These are phyloP conservation scores for Guyanaporus albipodus DNA, from an alignment of 768 basidiomycete genomes.

Conservation along the genomic window DNA sequence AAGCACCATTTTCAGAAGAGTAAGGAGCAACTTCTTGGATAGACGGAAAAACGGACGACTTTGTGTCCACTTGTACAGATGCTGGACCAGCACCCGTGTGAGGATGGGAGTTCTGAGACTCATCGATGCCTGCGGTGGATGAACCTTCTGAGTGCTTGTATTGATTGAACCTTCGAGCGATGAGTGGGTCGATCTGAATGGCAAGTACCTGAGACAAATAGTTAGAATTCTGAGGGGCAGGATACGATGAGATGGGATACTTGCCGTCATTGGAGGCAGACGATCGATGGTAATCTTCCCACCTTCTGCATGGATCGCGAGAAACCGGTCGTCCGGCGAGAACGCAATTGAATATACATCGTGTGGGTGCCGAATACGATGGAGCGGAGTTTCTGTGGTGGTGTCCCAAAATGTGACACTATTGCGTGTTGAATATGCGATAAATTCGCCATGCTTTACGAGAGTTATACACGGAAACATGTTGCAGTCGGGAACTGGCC, in stretches of 20 bases:
- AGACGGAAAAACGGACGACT: no score
- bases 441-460: not conserved
- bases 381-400: not conserved
- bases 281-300: not conserved
- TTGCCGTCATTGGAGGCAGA: not conserved
- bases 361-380: not conserved
- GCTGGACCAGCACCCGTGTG: no score
- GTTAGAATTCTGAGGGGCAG: no score
- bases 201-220: no score
- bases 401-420: not conserved
- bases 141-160: no score
- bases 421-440: not conserved
- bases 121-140: no score
- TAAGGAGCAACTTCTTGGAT: no score
- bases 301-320: not conserved
- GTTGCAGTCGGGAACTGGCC: not conserved
- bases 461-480: fast-evolving
- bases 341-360: not conserved
- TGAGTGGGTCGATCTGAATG: no score
- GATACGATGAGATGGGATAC: not conserved
- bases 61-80: no score
- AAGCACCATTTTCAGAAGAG: no score
- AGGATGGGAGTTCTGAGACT: no score
- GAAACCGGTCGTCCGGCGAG: not conserved
- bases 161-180: no score